Evolutionary conservation across 345 rosid species (phyloP).

Genomic region (Citrus inodora): DNA sequence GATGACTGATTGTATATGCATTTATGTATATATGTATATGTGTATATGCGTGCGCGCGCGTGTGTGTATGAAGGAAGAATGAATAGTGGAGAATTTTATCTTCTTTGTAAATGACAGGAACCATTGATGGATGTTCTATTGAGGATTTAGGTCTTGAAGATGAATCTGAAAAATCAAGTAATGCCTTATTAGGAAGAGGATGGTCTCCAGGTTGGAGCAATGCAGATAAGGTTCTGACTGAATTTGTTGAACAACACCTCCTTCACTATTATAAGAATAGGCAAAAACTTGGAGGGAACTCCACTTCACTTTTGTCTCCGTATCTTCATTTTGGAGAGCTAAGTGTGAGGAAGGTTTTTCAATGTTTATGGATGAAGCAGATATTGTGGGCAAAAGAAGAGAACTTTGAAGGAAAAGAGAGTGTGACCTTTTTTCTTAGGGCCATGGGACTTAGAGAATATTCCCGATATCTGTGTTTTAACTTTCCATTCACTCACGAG

Average conservation of each 20-base stretch:
- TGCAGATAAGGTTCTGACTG: slow-evolving; percentile 66
- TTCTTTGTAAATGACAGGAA: slow-evolving; percentile 36
- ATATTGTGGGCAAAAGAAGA: slow-evolving; percentile 73
- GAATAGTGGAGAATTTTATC: neutral
- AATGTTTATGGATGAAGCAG: slow-evolving; percentile 62
- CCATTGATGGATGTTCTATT: slow-evolving; percentile 47
- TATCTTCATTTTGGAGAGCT: slow-evolving; percentile 92
- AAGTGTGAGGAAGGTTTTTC: slow-evolving; percentile 85
- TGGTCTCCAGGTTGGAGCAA: slow-evolving; percentile 97
- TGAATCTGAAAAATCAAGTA: slow-evolving; percentile 80
- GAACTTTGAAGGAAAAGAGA: slow-evolving; percentile 51
- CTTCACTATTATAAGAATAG: slow-evolving; percentile 53
- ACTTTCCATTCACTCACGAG: slow-evolving; percentile 89
- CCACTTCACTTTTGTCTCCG: slow-evolving; percentile 82
- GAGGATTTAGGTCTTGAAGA: slow-evolving; percentile 81
- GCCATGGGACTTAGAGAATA: slow-evolving; percentile 87
- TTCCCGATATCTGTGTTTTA: slow-evolving; percentile 91
- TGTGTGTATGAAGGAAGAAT: neutral
- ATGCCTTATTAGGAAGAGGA: slow-evolving; percentile 76
- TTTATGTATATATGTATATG: neutral
- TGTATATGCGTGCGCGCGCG: too few relatives aligned
- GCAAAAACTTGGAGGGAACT: slow-evolving; percentile 52
- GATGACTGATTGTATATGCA: neutral
- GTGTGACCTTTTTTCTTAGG: slow-evolving; percentile 60
- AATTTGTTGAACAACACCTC: slow-evolving; percentile 65